Conservation (phyloP, 2,329 filamentous ascomycete genomes). For the Fusarium sp. region DNA sequence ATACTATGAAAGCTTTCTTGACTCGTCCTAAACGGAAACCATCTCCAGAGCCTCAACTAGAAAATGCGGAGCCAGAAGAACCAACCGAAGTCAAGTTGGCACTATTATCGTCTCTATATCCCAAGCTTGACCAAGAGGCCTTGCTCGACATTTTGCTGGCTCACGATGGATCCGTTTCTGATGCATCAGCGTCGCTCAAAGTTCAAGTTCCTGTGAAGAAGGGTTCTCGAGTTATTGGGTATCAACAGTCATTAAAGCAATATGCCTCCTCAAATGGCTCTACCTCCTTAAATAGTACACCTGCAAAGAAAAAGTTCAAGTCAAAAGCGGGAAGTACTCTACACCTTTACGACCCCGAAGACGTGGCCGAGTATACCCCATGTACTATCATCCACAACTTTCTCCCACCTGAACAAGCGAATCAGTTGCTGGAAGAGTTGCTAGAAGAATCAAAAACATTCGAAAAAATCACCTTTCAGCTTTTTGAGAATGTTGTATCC, state of each 20-base stretch:
- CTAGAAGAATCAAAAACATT: conserved; percentile 80
- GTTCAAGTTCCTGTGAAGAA: conserved; percentile 51
- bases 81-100: conserved; percentile 92
- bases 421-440: conserved; percentile 80
- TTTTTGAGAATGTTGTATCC: conserved; percentile 88
- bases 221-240: conserved; percentile 57
- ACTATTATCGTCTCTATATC: conserved; percentile 81
- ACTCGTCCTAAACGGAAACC: conserved; percentile 65
- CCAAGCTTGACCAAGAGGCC: conserved; percentile 70
- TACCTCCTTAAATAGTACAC: conserved; percentile 28
- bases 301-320: conserved; percentile 64
- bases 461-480: conserved; percentile 78
- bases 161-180: conserved; percentile 80
- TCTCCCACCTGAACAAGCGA: conserved; percentile 77
- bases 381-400: conserved; percentile 96
- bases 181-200: conserved; percentile 70
- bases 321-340: conserved; percentile 85
- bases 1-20: conserved; percentile 69
- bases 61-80: conserved; percentile 68
- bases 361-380: conserved; percentile 85
- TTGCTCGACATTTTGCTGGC: conserved; percentile 84
- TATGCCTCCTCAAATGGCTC: conserved; percentile 55
- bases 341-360: conserved; percentile 83
- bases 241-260: conserved; percentile 73
- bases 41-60: conserved; percentile 46